Conservation (phyloP, 2,329 filamentous ascomycete genomes). For the Trichophyton benhamiae region DNA sequence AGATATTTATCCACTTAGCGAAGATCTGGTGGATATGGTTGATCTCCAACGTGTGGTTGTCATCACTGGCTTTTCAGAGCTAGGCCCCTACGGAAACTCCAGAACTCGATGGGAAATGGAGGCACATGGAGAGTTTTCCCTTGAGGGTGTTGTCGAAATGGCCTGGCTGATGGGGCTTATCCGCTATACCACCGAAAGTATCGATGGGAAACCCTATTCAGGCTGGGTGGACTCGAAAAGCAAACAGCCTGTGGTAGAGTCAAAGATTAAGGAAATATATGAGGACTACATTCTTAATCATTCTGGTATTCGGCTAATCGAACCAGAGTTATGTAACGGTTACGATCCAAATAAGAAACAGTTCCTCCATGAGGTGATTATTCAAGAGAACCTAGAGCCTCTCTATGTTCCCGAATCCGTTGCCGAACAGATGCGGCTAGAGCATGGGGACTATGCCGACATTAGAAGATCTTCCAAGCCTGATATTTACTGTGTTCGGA, state of each 20-base stretch:
- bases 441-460: conserved; percentile 24
- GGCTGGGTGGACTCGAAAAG: conserved; percentile 8
- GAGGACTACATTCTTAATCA: conserved; percentile 21
- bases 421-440: conserved; percentile 21
- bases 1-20: conserved; percentile 15
- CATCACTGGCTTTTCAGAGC: conserved; percentile 25
- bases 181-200: conserved; percentile 91
- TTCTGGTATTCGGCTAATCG: conserved; percentile 25
- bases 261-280: conserved; percentile 3
- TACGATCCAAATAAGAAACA: conserved; percentile 19
- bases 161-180: conserved; percentile 99
- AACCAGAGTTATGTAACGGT: conserved; percentile 16
- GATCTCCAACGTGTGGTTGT: conserved; percentile 30
- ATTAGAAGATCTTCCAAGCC: conserved; percentile 8
- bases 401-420: conserved; percentile 23
- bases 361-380: conserved; percentile 24
- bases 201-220: conserved; percentile 56
- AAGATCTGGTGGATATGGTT: conserved; percentile 26
- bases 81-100: conserved; percentile 81
- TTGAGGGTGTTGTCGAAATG: conserved; percentile 97
- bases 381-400: conserved; percentile 23
- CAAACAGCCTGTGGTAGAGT: not conserved
- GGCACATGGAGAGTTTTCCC: conserved; percentile 84
- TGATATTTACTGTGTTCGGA: not conserved
- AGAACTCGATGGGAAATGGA: conserved; percentile 99